phyloP scores from a whole-genome alignment of 2,329 filamentous ascomycete species.

The Aspergillus sp. region DNA sequence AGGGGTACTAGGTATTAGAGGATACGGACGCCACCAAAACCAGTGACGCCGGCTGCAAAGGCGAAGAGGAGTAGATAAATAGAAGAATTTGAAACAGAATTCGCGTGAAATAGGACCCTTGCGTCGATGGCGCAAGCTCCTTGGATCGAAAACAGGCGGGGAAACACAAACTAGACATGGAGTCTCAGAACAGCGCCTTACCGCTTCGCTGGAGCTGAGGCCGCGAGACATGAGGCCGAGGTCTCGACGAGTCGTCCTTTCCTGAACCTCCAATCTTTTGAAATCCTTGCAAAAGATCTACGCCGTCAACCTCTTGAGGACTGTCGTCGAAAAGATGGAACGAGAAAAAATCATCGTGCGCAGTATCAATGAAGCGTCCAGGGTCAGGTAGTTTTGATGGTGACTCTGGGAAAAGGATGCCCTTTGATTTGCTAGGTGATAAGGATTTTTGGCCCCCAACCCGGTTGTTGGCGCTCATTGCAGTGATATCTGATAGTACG shows the following conservation, averaged over 20 bases:
- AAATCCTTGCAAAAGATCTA: conserved; percentile 50
- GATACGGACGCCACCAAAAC: conserved; percentile 1
- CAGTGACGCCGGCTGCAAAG: neutral
- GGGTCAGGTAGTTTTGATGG: conserved; percentile 39
- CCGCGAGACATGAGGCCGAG: conserved; percentile 30
- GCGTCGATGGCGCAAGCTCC: neutral
- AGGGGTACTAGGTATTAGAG: neutral
- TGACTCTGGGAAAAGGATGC: conserved; percentile 38
- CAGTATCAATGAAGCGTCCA: conserved; percentile 34
- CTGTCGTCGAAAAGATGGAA: conserved; percentile 49
- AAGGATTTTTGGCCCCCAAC: conserved; percentile 32
- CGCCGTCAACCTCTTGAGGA: conserved; percentile 43
- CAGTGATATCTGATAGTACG: conserved; percentile 50
- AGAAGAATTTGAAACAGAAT: neutral
- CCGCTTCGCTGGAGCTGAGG: conserved; percentile 34
- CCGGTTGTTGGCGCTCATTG: conserved; percentile 37
- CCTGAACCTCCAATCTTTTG: conserved; percentile 46
- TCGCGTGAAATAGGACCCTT: neutral
- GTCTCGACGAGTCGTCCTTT: conserved; percentile 34
- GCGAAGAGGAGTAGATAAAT: neutral
- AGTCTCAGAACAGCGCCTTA: conserved; percentile 35
- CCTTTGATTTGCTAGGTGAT: conserved; percentile 35
- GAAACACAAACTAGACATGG: neutral
- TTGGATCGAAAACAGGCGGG: neutral
- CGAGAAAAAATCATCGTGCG: conserved; percentile 48